phyloP scores from a whole-genome alignment of 1,139 yeast genomes.

The Kodamaea ohmeri region DNA sequence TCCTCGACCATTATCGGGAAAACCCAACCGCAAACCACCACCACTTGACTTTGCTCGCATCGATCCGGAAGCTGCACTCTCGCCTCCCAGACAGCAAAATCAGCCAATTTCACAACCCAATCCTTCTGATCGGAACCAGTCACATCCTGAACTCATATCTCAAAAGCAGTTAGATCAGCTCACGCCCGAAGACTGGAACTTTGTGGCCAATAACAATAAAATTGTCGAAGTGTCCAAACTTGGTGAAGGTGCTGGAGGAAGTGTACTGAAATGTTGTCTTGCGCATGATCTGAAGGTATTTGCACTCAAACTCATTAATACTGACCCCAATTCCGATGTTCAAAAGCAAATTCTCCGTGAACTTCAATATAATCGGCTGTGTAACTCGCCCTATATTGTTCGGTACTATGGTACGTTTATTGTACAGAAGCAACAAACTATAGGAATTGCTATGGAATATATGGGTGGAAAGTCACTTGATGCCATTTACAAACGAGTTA shows the following conservation, averaged over 20 bases:
- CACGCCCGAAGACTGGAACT: constrained; percentile 77
- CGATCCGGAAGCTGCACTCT: no score
- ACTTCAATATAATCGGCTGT: constrained; percentile 78
- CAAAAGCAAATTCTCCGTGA: constrained; percentile 85
- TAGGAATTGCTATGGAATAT: constrained; percentile 90
- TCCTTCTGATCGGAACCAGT: no score
- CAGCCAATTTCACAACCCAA: no score
- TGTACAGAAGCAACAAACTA: constrained; percentile 71
- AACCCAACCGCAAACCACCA: constrained; percentile 40
- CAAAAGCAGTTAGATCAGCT: constrained; percentile 45
- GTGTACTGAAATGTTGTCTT: constrained; percentile 74
- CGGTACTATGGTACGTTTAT: constrained; percentile 89
- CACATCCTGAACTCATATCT: constrained; percentile 1
- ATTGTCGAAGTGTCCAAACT: constrained; percentile 64
- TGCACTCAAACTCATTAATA: constrained; percentile 79
- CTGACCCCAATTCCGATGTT: constrained; percentile 79
- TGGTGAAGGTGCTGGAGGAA: constrained; percentile 96
- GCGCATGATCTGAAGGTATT: constrained; percentile 51
- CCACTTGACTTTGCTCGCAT: constrained; percentile 41
- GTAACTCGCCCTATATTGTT: constrained; percentile 82
- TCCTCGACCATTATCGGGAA: constrained; percentile 7
- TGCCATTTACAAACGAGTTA: constrained; percentile 73
- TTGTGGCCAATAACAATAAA: constrained; percentile 53
- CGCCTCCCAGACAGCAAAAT: no score
- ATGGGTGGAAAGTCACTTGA: constrained; percentile 93